Evolutionary conservation across 2,329 filamentous ascomycete genomes (phyloP).

Genomic region (Arthrobotrys iridis): DNA sequence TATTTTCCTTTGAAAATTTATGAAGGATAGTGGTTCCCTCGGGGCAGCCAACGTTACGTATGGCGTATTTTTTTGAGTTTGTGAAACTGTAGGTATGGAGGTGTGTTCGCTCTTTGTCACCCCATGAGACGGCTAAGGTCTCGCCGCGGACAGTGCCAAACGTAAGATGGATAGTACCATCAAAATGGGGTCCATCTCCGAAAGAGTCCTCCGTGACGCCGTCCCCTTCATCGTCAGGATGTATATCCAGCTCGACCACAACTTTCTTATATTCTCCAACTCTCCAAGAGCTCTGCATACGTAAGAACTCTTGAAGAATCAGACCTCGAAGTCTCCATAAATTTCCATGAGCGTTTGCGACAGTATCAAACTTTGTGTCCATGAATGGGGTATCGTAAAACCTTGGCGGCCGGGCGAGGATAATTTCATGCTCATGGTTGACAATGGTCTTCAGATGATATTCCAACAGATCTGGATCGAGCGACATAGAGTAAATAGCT

Average conservation of each 20-base stretch:
- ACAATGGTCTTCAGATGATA: slow-evolving; percentile 29
- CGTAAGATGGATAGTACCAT: slow-evolving; percentile 22
- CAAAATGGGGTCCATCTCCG: not conserved
- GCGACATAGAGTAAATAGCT: slow-evolving; percentile 47
- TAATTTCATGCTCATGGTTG: slow-evolving; percentile 23
- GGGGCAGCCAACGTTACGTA: slow-evolving; percentile 3
- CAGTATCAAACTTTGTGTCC: slow-evolving; percentile 22
- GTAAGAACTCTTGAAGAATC: slow-evolving; percentile 24
- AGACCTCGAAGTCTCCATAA: slow-evolving; percentile 36
- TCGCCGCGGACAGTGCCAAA: slow-evolving; percentile 33
- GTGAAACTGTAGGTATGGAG: slow-evolving; percentile 24
- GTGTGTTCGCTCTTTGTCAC: not conserved
- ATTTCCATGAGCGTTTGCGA: slow-evolving; percentile 21
- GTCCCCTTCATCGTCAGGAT: not conserved
- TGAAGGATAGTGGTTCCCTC: not conserved
- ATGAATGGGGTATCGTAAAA: not conserved
- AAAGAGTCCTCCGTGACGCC: not conserved
- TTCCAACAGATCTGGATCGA: slow-evolving; percentile 30
- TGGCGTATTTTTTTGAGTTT: not conserved
- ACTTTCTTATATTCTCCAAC: slow-evolving; percentile 37
- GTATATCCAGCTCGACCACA: slow-evolving; percentile 8
- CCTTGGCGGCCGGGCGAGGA: not conserved
- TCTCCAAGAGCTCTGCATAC: slow-evolving; percentile 45
- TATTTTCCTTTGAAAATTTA: not conserved
- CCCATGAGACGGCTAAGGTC: slow-evolving; percentile 19